phyloP scores from a whole-genome alignment of 140 eudicot genomes.

The Cichorium intybus region DNA sequence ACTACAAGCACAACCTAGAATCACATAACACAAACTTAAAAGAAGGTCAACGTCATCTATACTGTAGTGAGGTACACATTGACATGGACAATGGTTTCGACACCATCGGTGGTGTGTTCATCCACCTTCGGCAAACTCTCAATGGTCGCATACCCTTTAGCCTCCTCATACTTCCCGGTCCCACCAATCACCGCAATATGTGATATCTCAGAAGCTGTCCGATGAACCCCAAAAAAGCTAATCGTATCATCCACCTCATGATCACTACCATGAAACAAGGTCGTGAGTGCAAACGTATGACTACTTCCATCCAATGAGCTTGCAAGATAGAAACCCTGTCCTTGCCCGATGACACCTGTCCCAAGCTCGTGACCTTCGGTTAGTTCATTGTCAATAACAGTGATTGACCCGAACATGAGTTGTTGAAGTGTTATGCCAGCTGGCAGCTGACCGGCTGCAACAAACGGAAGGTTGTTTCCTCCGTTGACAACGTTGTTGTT shows the following conservation, averaged over 20 bases:
- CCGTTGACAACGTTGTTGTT: conserved; percentile 59
- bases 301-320: conserved; percentile 91
- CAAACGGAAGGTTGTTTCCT: conserved; percentile 72
- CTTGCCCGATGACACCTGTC: conserved; percentile 68
- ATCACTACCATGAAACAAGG: conserved; percentile 56
- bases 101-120: conserved; percentile 95
- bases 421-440: conserved; percentile 80
- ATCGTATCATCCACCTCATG: conserved; percentile 69
- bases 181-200: conserved; percentile 90
- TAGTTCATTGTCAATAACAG: conserved; percentile 87
- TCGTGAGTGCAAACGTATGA: conserved; percentile 84
- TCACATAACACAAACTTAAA: conserved; percentile 8
- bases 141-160: conserved; percentile 87
- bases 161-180: conserved; percentile 90
- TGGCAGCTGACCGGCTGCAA: conserved; percentile 89
- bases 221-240: conserved; percentile 91
- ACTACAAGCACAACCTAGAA: conserved; percentile 24
- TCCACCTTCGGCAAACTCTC: conserved; percentile 80
- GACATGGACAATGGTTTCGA: conserved; percentile 78
- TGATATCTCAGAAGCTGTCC: conserved; percentile 82
- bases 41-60: conserved; percentile 18
- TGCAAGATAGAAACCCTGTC: conserved; percentile 86
- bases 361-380: conserved; percentile 96
- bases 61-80: conserved; percentile 62
- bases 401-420: conserved; percentile 93